Percentiles rank a stretch among this genome's conserved stretches.
Conservation (phyloP, 2,329 filamentous ascomycete species). For the Colletotrichum musae region DNA sequence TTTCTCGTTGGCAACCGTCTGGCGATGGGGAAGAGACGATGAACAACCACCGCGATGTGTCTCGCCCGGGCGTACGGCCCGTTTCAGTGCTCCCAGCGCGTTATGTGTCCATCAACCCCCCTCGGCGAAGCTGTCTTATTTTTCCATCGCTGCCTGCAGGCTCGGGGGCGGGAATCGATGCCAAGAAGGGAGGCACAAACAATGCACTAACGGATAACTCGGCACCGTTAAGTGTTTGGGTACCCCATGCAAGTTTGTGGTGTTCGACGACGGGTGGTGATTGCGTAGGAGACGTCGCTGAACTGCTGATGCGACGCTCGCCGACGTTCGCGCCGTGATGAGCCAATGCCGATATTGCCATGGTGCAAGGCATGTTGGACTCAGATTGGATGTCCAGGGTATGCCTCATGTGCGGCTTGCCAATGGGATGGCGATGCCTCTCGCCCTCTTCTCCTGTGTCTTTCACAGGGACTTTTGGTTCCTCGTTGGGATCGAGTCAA, state of each 20-base stretch:
- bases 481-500: not conserved
- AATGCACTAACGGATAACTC: constrained; percentile 36
- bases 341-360: not conserved
- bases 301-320: not conserved
- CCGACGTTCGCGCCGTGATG: not conserved
- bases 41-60: constrained; percentile 1
- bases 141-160: constrained; percentile 18
- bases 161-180: constrained; percentile 29
- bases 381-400: not conserved
- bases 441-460: not conserved
- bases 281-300: no score
- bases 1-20: not conserved
- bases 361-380: no score
- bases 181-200: constrained; percentile 38
- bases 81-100: no score
- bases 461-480: not conserved
- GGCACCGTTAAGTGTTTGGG: constrained; percentile 21
- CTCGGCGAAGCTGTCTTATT: constrained; percentile 7
- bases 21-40: not conserved
- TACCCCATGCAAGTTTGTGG: constrained; percentile 7
- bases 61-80: constrained; percentile 6
- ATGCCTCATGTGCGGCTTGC: not conserved
- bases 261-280: not conserved
- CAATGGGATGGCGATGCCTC: not conserved
- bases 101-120: no score